Percentiles rank a stretch among this genome's conserved stretches.
Conservation (phyloP, 352 stramenopile genomes). For the Pythium apleroticum region DNA sequence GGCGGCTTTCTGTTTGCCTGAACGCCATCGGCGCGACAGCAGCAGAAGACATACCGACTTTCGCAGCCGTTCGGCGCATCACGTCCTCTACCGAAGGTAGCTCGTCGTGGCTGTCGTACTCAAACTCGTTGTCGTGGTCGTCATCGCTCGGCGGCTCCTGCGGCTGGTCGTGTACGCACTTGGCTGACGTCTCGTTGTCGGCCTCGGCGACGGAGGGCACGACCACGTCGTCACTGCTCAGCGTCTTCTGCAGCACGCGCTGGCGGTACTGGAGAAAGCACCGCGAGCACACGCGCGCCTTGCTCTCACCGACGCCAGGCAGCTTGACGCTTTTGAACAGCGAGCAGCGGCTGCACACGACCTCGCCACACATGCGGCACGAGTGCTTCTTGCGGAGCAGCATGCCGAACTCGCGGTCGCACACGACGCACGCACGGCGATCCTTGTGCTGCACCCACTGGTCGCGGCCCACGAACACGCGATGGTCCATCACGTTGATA, state of each 20-base stretch:
- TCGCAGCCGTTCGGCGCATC: constrained; percentile 20
- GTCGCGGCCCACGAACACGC: constrained; percentile 53
- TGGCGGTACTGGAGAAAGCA: constrained; percentile 70
- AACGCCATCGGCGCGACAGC: constrained; percentile 9
- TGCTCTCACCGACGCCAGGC: constrained; percentile 51
- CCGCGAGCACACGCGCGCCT: constrained; percentile 69
- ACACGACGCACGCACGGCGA: constrained; percentile 61
- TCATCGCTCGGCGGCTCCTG: neutral
- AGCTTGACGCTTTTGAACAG: constrained; percentile 67
- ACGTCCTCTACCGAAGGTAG: constrained; percentile 20
- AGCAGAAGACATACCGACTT: constrained; percentile 1
- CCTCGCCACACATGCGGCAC: constrained; percentile 81
- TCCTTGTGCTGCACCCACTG: constrained; percentile 56
- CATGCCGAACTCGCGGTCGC: constrained; percentile 65
- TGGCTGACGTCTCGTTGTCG: neutral
- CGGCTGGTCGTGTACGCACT: neutral
- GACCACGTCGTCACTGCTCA: neutral
- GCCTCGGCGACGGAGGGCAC: neutral
- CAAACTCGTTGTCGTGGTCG: neutral
- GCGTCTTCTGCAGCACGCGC: constrained; percentile 24
- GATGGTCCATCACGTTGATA: constrained; percentile 43
- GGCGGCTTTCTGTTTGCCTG: neutral
- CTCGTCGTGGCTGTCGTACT: constrained; percentile 15
- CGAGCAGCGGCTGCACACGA: constrained; percentile 77
- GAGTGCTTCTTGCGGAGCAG: constrained; percentile 66